Evolutionary conservation across 2,329 filamentous ascomycete genomes (phyloP), one percentile per base, ranked within the genome.

Genomic region (Penicillium concentricum): DNA sequence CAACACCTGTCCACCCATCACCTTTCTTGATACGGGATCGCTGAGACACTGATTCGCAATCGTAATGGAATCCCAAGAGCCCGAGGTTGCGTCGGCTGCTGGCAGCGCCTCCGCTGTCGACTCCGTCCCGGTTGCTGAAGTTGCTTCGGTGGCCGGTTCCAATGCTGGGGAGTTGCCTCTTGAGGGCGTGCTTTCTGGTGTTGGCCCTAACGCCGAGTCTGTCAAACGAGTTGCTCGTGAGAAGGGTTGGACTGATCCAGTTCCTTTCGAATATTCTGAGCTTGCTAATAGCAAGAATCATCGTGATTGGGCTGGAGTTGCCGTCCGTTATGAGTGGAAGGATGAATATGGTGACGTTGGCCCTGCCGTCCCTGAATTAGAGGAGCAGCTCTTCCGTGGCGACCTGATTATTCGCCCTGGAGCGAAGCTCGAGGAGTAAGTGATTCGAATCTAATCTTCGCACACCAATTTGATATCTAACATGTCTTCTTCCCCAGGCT

Each of bases 311-410:
- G 78, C 79, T 50, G 78, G 78, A 37, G 83, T 83, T 53, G 87
- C 85, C n/a, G 76, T 71, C 0, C 80, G 89, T 42, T 97, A 97
- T 66, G 85, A 92, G 68, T 97, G 90, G 89, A 82, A 86, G 18
- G 91, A 92, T 12, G 91, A 96, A 3, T 90, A 83, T 64, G 94
- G 93, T 2, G 93, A 97, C 39, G 80, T 99, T 52, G 93, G 88
- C 7, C 92, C 92, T 0, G 79, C 79, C 48, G 83, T 87, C 51
- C 78, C 82, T 0, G 83, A 85, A 46, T 83, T 99, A 0, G 93
- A 97, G 78, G 65, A 82, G 8, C 79, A 88, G 65, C 84, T 99
- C 7, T 99, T 95, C 54, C 80, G 83, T 0, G 75, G 78, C 6
- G 79, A 83, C 44, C 73, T 74, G 78, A 74, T 80, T 49, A 75